These are phyloP conservation scores for Phlebiopsis flavidoalba DNA, from an alignment of 768 basidiomycete species.

Conservation along the genomic window DNA sequence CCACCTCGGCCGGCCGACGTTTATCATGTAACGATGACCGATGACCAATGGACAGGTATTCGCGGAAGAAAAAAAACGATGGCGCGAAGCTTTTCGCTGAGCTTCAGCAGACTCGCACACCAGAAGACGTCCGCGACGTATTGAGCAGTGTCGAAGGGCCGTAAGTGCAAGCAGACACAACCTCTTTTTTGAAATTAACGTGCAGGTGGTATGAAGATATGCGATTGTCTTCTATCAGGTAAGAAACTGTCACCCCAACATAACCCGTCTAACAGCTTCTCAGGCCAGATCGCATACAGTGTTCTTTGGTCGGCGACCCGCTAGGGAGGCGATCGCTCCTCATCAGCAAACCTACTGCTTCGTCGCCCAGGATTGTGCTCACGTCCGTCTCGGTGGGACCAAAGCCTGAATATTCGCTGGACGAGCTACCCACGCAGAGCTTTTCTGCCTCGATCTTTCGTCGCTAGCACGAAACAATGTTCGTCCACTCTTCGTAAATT, in stretches of 20 bases:
- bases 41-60: slow-evolving; percentile 37
- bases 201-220: slow-evolving; percentile 57
- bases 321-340: slow-evolving; percentile 84
- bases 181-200: no score
- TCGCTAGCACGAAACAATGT: neutral
- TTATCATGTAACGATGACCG: neutral
- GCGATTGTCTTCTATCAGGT: slow-evolving; percentile 80
- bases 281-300: slow-evolving; percentile 42
- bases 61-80: slow-evolving; percentile 74
- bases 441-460: slow-evolving; percentile 52
- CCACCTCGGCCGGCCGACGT: neutral
- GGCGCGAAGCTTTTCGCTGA: slow-evolving; percentile 46
- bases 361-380: slow-evolving; percentile 52
- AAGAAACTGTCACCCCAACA: slow-evolving; percentile 17
- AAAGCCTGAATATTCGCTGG: slow-evolving; percentile 41
- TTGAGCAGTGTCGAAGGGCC: slow-evolving; percentile 75
- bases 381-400: slow-evolving; percentile 59
- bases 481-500: neutral
- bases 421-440: slow-evolving; percentile 56
- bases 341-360: slow-evolving; percentile 50
- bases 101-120: slow-evolving; percentile 19
- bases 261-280: neutral
- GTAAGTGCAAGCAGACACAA: slow-evolving; percentile 39
- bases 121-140: slow-evolving; percentile 42
- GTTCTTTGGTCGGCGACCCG: slow-evolving; percentile 78